Evolutionary conservation across 768 basidiomycete genomes (phyloP), one percentile per base, ranked within the genome.

Genomic region (Floccularia luteovirens): DNA sequence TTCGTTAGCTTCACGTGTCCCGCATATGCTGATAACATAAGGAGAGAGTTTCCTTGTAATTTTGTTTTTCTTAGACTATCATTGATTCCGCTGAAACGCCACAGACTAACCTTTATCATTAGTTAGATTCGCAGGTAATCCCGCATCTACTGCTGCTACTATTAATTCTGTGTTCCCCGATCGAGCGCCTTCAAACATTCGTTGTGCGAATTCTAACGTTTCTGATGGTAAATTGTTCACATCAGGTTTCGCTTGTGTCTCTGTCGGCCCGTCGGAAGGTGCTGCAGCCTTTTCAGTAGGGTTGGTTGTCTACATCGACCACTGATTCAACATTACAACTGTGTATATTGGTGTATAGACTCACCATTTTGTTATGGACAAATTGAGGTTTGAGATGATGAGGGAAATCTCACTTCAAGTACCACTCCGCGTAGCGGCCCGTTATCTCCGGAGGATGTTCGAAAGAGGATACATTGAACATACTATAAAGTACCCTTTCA

Each of bases 11-110:
- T 60, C 0, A 61, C 56, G 48, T 87, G 81, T 1, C 85, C 85
- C 16, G 75, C 68, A 52, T 89, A 89, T 2, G 85, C 74, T 2
- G 81, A 78, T 37, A 87, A 72, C 83, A 89, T 89, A 39, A 89
- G 62, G 4, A 90, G 63, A 3, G 83, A 84, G 54, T 89, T 88
- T 16, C 87, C 86, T 80, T 51, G 20, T 24, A 28, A 24, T 28
- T 25, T n/a, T 0, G n/a, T 4, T 3, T n/a, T 22, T 43, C 30
- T 13, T 19, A 23, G 28, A 20, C 30, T 7, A 22, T 3, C 31
- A 14, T 5, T 13, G 2, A 20, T 12, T 16, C 19, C 17, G 6
- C 24, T 11, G 21, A 16, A 10, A 28, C 7, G 19, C 13, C n/a
- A 11, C 7, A 16, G 27, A 16, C 38, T 22, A 41, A 76, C 83